Evolutionary conservation across 2,329 filamentous ascomycete species (phyloP), one percentile per base, ranked within the genome.

Genomic region (Penicillium frequentans): DNA sequence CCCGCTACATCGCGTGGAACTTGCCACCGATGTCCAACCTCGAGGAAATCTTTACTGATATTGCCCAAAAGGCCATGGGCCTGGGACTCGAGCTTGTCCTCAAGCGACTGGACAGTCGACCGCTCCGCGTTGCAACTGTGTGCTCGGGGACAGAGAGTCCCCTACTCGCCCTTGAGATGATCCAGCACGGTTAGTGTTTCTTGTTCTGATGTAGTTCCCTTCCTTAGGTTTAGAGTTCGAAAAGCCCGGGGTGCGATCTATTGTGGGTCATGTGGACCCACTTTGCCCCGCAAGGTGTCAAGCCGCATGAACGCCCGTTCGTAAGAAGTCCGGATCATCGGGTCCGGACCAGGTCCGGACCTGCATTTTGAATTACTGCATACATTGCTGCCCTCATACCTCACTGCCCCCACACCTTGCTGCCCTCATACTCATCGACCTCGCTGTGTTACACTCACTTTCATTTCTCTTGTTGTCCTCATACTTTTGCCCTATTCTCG

Each of bases 81-180:
- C 54, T 67, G 3, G 62, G 58, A 3, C 82, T 87, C 54, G 64
- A 64, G 1, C 75, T 82, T 29, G 77, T 86, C 39, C 74, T 63
- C 47, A 70, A 37, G 21, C 68, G 54, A 56, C 69, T 60, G 61
- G 71, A 11, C 63, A 82, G 10, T 50, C 66, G 29, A 55, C 75
- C 50, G 70, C 76, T 89, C 26, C 74, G 80, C 9, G 77, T 92
- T 26, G 89, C 82, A 0, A 93, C 90, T 0, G 85, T 92, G 77
- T 93, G 89, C 68, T 92, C 89, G 1, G 90, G 90, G 0, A 93
- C 90, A 0, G 90, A 93, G 63, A 85, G 86, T 5, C 90, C 90
- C 0, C 74, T 93, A 2, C 77, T 92, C 1, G 86, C 87, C 0
- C 68, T 91, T 14, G 75, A 84, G 14, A 76, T 87, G 69, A 73